These are phyloP conservation scores for Xylariales sp. DNA, from an alignment of 2,329 filamentous ascomycete genomes.

Conservation along the genomic window DNA sequence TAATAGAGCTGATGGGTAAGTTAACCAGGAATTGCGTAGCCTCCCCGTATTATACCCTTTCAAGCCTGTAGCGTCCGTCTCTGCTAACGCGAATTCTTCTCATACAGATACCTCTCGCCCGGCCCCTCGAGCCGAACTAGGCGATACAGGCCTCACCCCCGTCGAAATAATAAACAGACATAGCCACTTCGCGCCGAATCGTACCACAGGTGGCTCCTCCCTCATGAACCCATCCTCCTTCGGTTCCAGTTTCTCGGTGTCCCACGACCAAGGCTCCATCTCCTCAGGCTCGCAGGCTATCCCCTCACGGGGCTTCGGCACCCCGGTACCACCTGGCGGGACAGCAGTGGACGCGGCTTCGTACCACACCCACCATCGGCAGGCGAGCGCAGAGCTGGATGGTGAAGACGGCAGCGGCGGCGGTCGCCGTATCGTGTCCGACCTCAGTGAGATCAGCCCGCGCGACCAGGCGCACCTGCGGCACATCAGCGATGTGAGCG, in stretches of 20 bases:
- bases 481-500: slow-evolving; percentile 35
- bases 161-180: slow-evolving; percentile 34
- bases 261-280: slow-evolving; percentile 26
- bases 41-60: neutral
- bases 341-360: neutral
- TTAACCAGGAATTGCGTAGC: no score
- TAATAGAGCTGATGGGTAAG: slow-evolving; percentile 46
- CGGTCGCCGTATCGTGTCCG: slow-evolving; percentile 33
- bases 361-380: no score
- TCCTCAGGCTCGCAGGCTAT: slow-evolving; percentile 15
- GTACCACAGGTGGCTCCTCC: slow-evolving; percentile 14
- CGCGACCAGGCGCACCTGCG: slow-evolving; percentile 34
- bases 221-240: slow-evolving; percentile 25
- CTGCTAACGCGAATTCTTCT: slow-evolving; percentile 13
- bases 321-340: no score
- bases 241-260: slow-evolving; percentile 11
- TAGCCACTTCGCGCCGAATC: slow-evolving; percentile 21
- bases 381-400: no score
- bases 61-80: slow-evolving; percentile 1
- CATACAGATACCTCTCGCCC: slow-evolving; percentile 41
- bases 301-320: neutral
- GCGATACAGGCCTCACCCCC: slow-evolving; percentile 35
- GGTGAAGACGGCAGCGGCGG: no score
- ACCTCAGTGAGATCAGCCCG: slow-evolving; percentile 27
- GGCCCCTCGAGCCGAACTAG: slow-evolving; percentile 38